Evolutionary conservation across 2,329 filamentous ascomycete species (phyloP).

Genomic region (Cladosporium sp.): DNA sequence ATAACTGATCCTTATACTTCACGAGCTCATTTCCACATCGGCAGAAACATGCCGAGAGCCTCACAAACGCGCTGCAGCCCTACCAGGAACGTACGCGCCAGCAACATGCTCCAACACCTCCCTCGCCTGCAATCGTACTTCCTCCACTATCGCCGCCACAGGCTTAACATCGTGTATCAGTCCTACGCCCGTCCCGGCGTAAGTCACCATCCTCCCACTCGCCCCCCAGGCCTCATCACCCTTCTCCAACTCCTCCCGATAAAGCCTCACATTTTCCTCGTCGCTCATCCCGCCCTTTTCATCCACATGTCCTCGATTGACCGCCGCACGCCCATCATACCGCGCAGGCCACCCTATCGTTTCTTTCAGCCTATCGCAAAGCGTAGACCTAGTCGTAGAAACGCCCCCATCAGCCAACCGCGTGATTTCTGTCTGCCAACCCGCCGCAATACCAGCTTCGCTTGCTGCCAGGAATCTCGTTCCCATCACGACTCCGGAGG

Average conservation of each 20-base stretch:
- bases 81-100: neutral
- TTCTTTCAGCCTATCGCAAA: conserved; percentile 57
- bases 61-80: neutral
- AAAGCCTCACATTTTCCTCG: conserved; percentile 45
- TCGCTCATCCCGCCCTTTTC: conserved; percentile 39
- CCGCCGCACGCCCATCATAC: conserved; percentile 59
- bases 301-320: conserved; percentile 55
- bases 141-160: conserved; percentile 55
- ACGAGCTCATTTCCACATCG: neutral
- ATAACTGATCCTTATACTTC: neutral
- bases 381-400: conserved; percentile 49
- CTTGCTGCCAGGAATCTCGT: conserved; percentile 59
- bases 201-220: conserved; percentile 55
- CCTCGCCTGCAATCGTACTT: conserved; percentile 36
- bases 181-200: conserved; percentile 63
- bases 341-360: conserved; percentile 54
- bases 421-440: conserved; percentile 51
- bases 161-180: conserved; percentile 53
- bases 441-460: conserved; percentile 46
- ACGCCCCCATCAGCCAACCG: conserved; percentile 52
- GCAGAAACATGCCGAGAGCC: neutral
- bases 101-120: neutral
- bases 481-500: conserved; percentile 57
- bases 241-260: conserved; percentile 49
- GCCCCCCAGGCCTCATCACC: conserved; percentile 52